These are phyloP conservation scores for Pseudogymnoascus sp. DNA, from an alignment of 2,329 filamentous ascomycete species.

Conservation along the genomic window DNA sequence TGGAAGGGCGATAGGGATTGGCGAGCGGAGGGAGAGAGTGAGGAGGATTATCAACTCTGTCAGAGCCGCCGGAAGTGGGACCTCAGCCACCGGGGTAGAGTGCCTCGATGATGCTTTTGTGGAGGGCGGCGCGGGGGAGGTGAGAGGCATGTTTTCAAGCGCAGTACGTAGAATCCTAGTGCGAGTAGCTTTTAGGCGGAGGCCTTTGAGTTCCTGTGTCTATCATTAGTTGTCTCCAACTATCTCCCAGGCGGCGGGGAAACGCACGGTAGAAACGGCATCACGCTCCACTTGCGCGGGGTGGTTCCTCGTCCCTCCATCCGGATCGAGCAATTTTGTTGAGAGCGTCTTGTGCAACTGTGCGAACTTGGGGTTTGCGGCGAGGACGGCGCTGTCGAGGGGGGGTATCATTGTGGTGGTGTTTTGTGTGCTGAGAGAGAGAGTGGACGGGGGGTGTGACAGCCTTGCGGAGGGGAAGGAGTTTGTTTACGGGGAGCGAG, in stretches of 20 bases:
- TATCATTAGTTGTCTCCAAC: neutral
- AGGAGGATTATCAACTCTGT: slow-evolving; percentile 48
- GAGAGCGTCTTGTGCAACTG: slow-evolving; percentile 48
- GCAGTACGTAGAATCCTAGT: slow-evolving; percentile 43
- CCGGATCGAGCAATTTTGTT: slow-evolving; percentile 44
- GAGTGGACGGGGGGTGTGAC: neutral
- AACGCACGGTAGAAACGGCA: slow-evolving; percentile 39
- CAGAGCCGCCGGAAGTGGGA: slow-evolving; percentile 36
- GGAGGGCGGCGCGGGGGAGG: slow-evolving; percentile 22
- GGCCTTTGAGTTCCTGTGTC: slow-evolving; percentile 40
- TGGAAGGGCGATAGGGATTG: slow-evolving; percentile 33
- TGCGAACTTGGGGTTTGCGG: slow-evolving; percentile 52
- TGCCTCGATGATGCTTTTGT: slow-evolving; percentile 16
- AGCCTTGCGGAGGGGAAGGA: neutral
- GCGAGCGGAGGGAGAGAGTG: slow-evolving; percentile 33
- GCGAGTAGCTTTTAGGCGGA: slow-evolving; percentile 41
- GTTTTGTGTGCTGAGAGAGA: neutral
- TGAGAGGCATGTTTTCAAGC: slow-evolving; percentile 37
- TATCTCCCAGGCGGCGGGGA: neutral
- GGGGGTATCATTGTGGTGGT: slow-evolving; percentile 45
- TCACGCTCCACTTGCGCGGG: slow-evolving; percentile 42
- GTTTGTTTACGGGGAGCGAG: neutral
- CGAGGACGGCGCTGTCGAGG: slow-evolving; percentile 45
- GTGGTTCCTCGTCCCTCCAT: slow-evolving; percentile 49
- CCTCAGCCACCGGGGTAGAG: slow-evolving; percentile 7